A percentile compares a stretch with the other conserved stretches of the same genome.
Evolutionary conservation across 148 eudicot genomes (phyloP).

Genomic region (Rhododendron simsii): DNA sequence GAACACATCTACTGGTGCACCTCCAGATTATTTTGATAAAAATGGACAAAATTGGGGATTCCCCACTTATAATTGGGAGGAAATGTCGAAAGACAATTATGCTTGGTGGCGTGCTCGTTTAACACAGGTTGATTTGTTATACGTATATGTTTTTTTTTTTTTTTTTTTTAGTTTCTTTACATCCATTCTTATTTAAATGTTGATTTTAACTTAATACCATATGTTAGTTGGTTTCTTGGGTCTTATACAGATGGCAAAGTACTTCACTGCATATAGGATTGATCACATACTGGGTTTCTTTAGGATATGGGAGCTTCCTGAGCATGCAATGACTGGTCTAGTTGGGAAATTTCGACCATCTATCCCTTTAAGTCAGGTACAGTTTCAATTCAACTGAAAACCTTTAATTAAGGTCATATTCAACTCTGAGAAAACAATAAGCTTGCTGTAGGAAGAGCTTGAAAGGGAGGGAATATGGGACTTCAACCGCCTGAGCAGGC

Average conservation of each 20-base stretch:
- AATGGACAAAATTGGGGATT: slow-evolving; percentile 99
- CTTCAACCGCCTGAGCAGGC: slow-evolving; percentile 78
- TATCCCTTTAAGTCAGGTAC: slow-evolving; percentile 85
- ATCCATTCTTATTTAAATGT: not conserved
- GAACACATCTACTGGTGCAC: slow-evolving; percentile 99
- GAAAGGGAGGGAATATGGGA: slow-evolving; percentile 96
- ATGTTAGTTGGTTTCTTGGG: not conserved
- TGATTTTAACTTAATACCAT: not conserved
- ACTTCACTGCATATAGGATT: slow-evolving; percentile 91
- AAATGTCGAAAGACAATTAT: slow-evolving; percentile 97
- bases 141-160: not conserved
- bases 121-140: slow-evolving; percentile 60
- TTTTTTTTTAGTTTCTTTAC: not conserved
- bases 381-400: not conserved
- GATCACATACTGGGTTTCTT: slow-evolving; percentile 98
- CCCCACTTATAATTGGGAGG: slow-evolving; percentile 98
- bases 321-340: slow-evolving; percentile 88
- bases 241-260: slow-evolving; percentile 74
- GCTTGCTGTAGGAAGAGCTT: slow-evolving; percentile 75
- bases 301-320: slow-evolving; percentile 99
- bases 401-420: not conserved
- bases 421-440: slow-evolving; percentile 3
- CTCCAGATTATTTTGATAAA: slow-evolving; percentile 99
- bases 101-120: slow-evolving; percentile 98
- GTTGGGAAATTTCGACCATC: slow-evolving; percentile 97